Percentiles rank a stretch among this genome's conserved stretches.
Conservation (phyloP, 192 early-diverging fungal species). For the Podila verticillata region DNA sequence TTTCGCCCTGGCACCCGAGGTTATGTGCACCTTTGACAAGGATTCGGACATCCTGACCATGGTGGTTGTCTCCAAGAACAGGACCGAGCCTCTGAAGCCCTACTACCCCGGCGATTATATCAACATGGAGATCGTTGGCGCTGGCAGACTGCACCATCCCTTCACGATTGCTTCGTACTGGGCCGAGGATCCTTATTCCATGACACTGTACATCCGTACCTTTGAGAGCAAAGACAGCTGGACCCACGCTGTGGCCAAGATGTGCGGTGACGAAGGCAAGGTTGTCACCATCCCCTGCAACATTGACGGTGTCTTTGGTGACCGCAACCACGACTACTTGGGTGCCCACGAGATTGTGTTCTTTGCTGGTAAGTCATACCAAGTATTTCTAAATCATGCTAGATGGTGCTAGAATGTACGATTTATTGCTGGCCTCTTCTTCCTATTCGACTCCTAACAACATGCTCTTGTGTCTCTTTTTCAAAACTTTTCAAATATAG, state of each 20-base stretch:
- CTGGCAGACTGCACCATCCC: conserved; percentile 8
- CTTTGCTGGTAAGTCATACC: conserved; percentile 7
- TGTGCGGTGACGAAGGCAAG: background rate
- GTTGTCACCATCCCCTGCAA: conserved; percentile 1
- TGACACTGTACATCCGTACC: conserved; percentile 12
- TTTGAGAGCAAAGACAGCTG: conserved; percentile 8
- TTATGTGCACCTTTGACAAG: conserved; percentile 6
- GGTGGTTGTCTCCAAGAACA: background rate
- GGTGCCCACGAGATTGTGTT: conserved; percentile 7
- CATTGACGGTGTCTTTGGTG: conserved; percentile 17
- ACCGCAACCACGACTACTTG: conserved; percentile 13
- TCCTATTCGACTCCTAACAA: background rate
- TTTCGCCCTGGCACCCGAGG: background rate
- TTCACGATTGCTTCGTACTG: conserved; percentile 26
- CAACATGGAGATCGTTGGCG: background rate
- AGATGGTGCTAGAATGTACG: too few relatives aligned
- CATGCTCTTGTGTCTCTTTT: background rate
- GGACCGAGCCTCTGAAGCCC: conserved; percentile 14
- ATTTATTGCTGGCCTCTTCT: too few relatives aligned
- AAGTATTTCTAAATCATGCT: too few relatives aligned
- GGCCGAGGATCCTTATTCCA: conserved; percentile 23
- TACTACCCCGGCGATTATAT: conserved; percentile 28
- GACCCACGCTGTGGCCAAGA: conserved; percentile 1
- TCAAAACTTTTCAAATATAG: background rate
- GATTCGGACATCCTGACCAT: conserved; percentile 12